phyloP scores from a whole-genome alignment of 202 grass and related monocot species.

The Alloteropsis angusta region DNA sequence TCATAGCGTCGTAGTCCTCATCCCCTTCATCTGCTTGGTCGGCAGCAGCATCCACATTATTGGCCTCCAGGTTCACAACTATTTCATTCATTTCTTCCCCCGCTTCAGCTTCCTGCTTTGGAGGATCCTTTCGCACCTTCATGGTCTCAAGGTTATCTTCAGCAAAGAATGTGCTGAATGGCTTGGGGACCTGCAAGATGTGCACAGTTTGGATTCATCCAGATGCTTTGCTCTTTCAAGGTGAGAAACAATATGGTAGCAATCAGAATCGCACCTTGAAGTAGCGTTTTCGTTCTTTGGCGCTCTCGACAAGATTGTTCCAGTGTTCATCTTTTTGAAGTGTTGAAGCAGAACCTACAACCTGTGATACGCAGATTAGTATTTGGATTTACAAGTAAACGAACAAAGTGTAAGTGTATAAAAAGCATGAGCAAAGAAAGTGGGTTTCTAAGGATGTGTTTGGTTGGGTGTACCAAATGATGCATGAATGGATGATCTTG shows the following conservation, averaged over 20 bases:
- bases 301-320: slow-evolving; percentile 76
- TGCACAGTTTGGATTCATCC: slow-evolving; percentile 13
- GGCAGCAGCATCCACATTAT: slow-evolving; percentile 42
- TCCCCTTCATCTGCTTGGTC: slow-evolving; percentile 43
- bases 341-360: slow-evolving; percentile 85
- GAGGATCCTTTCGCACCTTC: slow-evolving; percentile 33
- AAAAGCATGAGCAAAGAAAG: not conserved
- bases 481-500: no score
- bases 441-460: not conserved
- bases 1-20: slow-evolving; percentile 22
- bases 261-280: slow-evolving; percentile 42
- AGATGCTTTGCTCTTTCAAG: slow-evolving; percentile 14
- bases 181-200: slow-evolving; percentile 59
- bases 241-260: not conserved
- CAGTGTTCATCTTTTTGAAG: slow-evolving; percentile 82
- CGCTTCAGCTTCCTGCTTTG: slow-evolving; percentile 13
- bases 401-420: not conserved
- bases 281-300: slow-evolving; percentile 55
- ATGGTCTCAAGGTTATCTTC: slow-evolving; percentile 59
- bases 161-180: slow-evolving; percentile 52
- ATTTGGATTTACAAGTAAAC: slow-evolving; percentile 16
- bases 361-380: slow-evolving; percentile 34
- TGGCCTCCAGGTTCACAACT: slow-evolving; percentile 28
- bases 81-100: slow-evolving; percentile 36
- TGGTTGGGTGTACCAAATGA: no score